Evolutionary conservation across 2,329 filamentous ascomycete genomes (phyloP), one percentile per base, ranked within the genome.

Genomic region (Trichoderma pleuroti): DNA sequence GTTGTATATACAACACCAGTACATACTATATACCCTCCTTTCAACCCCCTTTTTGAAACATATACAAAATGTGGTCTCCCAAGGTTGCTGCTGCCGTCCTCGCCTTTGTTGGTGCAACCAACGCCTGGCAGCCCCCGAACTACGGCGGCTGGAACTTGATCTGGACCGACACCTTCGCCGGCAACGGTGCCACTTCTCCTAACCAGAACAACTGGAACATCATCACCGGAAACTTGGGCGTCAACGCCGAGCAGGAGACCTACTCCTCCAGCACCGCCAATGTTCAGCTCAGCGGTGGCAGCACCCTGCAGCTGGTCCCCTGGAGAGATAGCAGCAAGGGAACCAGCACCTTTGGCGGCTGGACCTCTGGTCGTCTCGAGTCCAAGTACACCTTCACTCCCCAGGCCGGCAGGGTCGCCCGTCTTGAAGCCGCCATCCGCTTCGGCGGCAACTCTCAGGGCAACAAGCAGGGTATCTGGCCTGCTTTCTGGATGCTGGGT

Each of bases 401-500:
- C 0, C 71, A 74, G 1, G 71, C 80, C 1, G 84, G 85, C 72
- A 82, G 81, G 71, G 74, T 84, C 34, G 87, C 85, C 26, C 78
- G 82, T 52, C 78, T 85, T 32, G 83, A 87, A 71, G 82, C 83
- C 5, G 76, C 77, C 28, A 78, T 88, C 59, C 83, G 85, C 42
- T 80, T 87, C 60, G 87, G 85, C 14, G 74, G 74, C 71, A 83
- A 83, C 76, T 54, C 76, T 1, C 74, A 76, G 54, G 80, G 80
- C 3, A 76, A 77, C 56, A 86, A 87, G 77, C 81, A 87, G 73
- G 87, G 87, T 5, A 80, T 88, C 63, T 89, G 86, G 87, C 86
- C 87, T 0, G 87, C 87, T 0, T 88, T 88, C 74, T 89, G 86
- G 86, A 80, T 87, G 72, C 80, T 88, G 18, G 86, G 87, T 52